phyloP scores from a whole-genome alignment of 768 basidiomycete genomes.

The Xerocomus spinulosus region DNA sequence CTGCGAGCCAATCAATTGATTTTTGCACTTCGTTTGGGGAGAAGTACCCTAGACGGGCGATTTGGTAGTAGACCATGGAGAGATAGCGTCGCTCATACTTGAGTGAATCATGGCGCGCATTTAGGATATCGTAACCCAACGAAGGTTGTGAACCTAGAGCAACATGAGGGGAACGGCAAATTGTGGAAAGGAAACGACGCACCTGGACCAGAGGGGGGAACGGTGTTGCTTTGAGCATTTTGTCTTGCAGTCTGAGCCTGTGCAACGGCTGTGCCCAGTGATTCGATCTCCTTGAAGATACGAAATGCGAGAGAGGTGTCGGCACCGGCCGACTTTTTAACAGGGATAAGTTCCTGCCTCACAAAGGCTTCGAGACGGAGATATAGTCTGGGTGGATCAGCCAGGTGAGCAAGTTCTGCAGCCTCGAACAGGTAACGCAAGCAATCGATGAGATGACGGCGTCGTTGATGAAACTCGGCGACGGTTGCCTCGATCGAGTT shows the following conservation, averaged over 20 bases:
- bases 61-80: conserved; percentile 55
- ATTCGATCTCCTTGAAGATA: conserved; percentile 62
- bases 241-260: conserved; percentile 56
- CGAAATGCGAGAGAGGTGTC: conserved; percentile 47
- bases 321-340: conserved; percentile 29
- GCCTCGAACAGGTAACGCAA: conserved; percentile 64
- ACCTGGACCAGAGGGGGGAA: conserved; percentile 56
- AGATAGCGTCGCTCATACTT: conserved; percentile 70
- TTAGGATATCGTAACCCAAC: conserved; percentile 64
- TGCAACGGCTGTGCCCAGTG: conserved; percentile 47
- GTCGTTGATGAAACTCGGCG: conserved; percentile 61
- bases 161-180: conserved; percentile 2
- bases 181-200: neutral
- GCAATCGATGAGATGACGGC: conserved; percentile 68
- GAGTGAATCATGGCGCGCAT: conserved; percentile 66
- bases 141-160: conserved; percentile 38
- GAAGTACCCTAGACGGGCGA: conserved; percentile 61
- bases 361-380: conserved; percentile 53
- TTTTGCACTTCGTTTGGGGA: conserved; percentile 55
- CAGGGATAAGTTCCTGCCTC: conserved; percentile 48
- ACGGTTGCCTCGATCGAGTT: conserved; percentile 62
- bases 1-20: conserved; percentile 67
- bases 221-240: conserved; percentile 55
- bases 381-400: conserved; percentile 45
- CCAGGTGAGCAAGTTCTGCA: conserved; percentile 44